Evolutionary conservation across 495 filamentous ascomycete species (phyloP), one percentile per base, ranked within the genome.

Genomic region (Trichoderma parareesei): DNA sequence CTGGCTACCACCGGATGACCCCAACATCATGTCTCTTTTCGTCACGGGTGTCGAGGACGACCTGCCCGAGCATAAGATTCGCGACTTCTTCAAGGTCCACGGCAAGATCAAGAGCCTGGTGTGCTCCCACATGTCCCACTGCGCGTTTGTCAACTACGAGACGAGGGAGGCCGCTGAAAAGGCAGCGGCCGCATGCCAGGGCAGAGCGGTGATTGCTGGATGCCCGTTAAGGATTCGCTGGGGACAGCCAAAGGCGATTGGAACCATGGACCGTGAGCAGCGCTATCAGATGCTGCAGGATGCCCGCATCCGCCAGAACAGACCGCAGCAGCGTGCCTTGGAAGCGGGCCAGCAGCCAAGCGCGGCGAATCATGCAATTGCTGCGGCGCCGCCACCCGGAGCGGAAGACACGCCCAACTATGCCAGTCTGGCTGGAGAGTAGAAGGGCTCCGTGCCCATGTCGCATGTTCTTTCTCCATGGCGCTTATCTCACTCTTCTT

Each of bases 31-130:
- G 57, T 96, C 92, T 0, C 81, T 98, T 1, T 98, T 98, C 70
- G 81, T 97, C 38, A 98, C 93, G 0, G 94, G 94, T 20, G 88
- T 98, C 13, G 94, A 98, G 73, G 94, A 98, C 73, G 94, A 98
- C 69, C 82, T 98, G 4, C 92, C 94, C 14, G 94, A 98, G 73
- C 87, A 93, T 75, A 87, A 90, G 66, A 80, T 98, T 46, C 90
- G 95, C 18, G 87, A 90, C 7, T 94, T 94, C 80, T 98, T 98
- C 77, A 82, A 87, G 38, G 83, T 87, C 44, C 96, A 91, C 68
- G 94, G 94, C 60, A 85, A 88, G 69, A 85, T 98, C 62, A 90
- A 93, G 64, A 94, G 90, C 4, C 72, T 98, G 20, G 87, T 98
- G 60, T 97, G 95, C 75, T 95, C 92, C 13, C 94, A 98, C 75